A percentile compares a stretch with the other conserved stretches of the same genome.
Evolutionary conservation across 139 green algal genomes (phyloP).

Genomic region (Desmodesmus armatus): DNA sequence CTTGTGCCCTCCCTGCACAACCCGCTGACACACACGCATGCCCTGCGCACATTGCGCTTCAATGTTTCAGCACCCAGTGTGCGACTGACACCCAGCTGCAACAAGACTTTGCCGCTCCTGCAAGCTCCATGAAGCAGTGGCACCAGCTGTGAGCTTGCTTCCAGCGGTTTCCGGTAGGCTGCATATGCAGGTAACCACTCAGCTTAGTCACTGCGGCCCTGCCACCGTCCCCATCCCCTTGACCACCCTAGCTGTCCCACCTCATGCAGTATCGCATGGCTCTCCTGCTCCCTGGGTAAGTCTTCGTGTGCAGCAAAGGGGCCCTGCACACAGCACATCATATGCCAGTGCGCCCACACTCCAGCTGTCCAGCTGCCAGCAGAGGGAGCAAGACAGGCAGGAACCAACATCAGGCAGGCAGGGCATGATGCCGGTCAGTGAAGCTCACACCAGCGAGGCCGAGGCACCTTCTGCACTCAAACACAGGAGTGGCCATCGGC

Average conservation of each 20-base stretch:
- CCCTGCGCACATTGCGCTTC: no score
- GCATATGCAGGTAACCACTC: neutral
- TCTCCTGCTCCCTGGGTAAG: constrained; percentile 29
- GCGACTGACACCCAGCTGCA: no score
- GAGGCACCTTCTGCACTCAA: no score
- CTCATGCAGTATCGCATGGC: constrained; percentile 10
- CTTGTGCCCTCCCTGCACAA: no score
- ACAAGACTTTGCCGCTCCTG: no score
- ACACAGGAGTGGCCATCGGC: no score
- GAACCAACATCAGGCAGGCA: neutral
- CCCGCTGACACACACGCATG: no score
- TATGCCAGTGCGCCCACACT: constrained; percentile 63
- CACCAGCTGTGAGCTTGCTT: no score
- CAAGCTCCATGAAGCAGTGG: neutral
- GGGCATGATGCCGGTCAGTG: no score
- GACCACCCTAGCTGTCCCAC: neutral
- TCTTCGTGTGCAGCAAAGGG: constrained; percentile 58
- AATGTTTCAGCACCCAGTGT: neutral
- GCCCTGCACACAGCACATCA: constrained; percentile 62
- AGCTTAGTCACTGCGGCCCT: no score
- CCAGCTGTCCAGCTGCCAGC: constrained; percentile 53
- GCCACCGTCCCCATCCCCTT: neutral
- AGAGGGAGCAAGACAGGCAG: neutral
- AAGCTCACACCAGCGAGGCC: no score
- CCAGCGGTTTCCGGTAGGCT: neutral